Base-by-base conservation (phyloP, 208 protist genomes). In the Trypanosoma scelopori region DNA sequence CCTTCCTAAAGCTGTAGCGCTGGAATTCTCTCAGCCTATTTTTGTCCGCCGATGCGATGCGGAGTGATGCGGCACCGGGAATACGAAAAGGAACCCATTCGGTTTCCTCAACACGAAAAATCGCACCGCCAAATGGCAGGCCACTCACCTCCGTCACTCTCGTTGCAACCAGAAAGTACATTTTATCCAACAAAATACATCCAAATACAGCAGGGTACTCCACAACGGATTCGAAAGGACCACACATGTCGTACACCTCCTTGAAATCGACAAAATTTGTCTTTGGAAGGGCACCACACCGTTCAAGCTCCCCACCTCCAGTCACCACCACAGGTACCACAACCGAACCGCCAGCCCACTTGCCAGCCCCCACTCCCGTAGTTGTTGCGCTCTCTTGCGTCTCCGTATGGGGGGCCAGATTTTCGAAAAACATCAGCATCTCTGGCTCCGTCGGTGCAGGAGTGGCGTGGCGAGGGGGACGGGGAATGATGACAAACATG, bases 111-210 rank as follows among this genome's bases (percentile, higher is more conserved):
- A 95, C 85, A n/a, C 75, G 72, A 52, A 74, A 69, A 47, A 93
- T 89, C 7, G 37, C 27, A 3, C 83, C 81, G 5, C 65, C 73
- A 56, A 82, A 84, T 16, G 90, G 90, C 50, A 95, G 59, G 0
- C 28, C 6, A 3, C 73, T 82, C 22, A 59, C 84, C 5, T 59
- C 41, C 12, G 78, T 57, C 25, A 87, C 75, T 30, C 59, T 48
- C 1, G 74, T 69, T 7, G 90, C 90, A 23, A 95, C 87, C 5
- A 95, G 76, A 49, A 95, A 76, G 65, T 95, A 95, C 47, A 88
- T 50, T 64, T 63, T 77, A 51, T 95, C 90, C 16, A 95, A 64
- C 30, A 80, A 60, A 20, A 92, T 62, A 41, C 74, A 81, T 22
- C 90, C 90, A 69, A 95, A 93, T 6, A 92, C 50, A 1, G 90